A percentile compares a stretch with the other conserved stretches of the same genome.
Conservation (phyloP, 208 protist species). For the Crithidia thermophila region DNA sequence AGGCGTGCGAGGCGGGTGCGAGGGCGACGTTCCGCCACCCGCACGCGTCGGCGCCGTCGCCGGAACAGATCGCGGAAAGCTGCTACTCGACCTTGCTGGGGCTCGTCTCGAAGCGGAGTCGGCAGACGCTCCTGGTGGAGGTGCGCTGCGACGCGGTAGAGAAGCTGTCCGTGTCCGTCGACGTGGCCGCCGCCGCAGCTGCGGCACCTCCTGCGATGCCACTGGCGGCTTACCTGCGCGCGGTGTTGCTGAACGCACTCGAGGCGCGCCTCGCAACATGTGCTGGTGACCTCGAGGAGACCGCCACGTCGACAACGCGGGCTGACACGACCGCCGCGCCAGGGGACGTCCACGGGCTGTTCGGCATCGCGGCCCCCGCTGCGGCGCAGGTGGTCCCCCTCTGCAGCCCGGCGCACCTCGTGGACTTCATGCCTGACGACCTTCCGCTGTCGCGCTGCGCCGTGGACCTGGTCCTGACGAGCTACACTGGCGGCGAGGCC, state of each 20-base stretch:
- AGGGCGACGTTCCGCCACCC: neutral
- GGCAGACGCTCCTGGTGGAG: slow-evolving; percentile 69
- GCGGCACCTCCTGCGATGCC: slow-evolving; percentile 8
- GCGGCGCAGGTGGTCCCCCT: slow-evolving; percentile 33
- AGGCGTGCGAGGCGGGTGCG: slow-evolving; percentile 1
- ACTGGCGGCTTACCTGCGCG: slow-evolving; percentile 34
- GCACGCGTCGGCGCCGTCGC: neutral
- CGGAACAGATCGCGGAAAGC: slow-evolving; percentile 17
- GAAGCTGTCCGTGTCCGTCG: slow-evolving; percentile 57
- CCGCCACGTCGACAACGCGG: neutral
- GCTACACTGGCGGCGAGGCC: slow-evolving; percentile 70
- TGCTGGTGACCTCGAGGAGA: too few relatives aligned
- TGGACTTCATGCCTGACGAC: slow-evolving; percentile 51
- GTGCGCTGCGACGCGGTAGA: slow-evolving; percentile 69
- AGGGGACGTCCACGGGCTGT: neutral
- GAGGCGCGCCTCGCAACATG: slow-evolving; percentile 10
- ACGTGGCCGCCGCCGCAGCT: slow-evolving; percentile 22
- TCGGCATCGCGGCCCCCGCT: neutral
- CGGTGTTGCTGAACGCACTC: slow-evolving; percentile 42
- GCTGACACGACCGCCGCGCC: neutral
- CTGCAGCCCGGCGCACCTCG: slow-evolving; percentile 46
- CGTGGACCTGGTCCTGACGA: slow-evolving; percentile 46
- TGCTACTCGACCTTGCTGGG: slow-evolving; percentile 53
- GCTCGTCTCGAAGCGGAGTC: slow-evolving; percentile 56
- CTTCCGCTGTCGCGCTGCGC: slow-evolving; percentile 51